Evolutionary conservation across 2,329 filamentous ascomycete species (phyloP), one percentile per base, ranked within the genome.

Genomic region (Aspergillus versicolor): DNA sequence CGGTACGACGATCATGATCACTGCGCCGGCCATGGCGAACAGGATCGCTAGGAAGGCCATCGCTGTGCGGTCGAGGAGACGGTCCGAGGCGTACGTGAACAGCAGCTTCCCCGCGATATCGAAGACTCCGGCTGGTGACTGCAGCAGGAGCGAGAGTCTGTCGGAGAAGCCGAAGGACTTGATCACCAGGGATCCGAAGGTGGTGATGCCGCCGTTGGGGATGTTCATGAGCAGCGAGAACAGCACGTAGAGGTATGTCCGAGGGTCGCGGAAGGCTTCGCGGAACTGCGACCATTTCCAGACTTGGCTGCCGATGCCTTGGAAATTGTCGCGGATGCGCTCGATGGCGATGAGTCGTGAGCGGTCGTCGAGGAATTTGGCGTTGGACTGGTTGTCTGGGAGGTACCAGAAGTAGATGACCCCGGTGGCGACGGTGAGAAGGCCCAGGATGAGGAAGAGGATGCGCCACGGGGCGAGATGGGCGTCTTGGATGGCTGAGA

Each of bases 281-380:
- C 71, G 59, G 17, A 80, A 69, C 51, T 83, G 81, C 3, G 68
- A 58, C 15, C 63, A 60, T 61, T 83, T 82, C 67, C 82, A 79
- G 41, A 76, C 70, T 53, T 81, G 79, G 66, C 79, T 81, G 47
- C 81, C 77, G 15, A 82, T 80, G 6, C 81, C 81, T 15, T 42
- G 37, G 21, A 17, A 32, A 5, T 51, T 42, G 3, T 30, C 37
- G 7, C 37, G 37, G 2, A 78, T 82, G 51, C 79, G 75, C 9
- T 64, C 37, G n/a, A 51, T 64, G 30, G 21, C 60, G 58, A 50
- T 63, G 37, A 37, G 58, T 11, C 52, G 56, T 37, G 61, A 53
- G 9, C 50, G 48, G 22, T 58, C 47, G 11, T 40, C 58, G 15
- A 65, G 50, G 19, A 63, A 65, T n/a, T 15, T 41, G 0, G 48